Percentiles rank a stretch among this genome's conserved stretches.
These are phyloP conservation scores for Xylaria palmicola DNA, from an alignment of 495 filamentous ascomycete species.

Conservation along the genomic window DNA sequence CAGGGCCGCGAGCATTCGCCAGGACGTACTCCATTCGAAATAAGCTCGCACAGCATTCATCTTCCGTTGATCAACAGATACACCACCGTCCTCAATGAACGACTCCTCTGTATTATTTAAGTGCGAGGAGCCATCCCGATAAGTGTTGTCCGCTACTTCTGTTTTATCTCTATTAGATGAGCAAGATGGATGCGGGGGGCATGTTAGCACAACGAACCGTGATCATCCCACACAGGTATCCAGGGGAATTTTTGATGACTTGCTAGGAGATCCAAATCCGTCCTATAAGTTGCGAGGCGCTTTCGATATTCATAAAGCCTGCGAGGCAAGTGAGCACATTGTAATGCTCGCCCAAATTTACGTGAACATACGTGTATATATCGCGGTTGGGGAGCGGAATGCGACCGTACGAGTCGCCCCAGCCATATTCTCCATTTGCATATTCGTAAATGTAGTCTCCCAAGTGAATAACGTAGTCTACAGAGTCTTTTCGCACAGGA, in stretches of 20 bases:
- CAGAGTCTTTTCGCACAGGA: slow-evolving; percentile 59
- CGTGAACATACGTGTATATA: slow-evolving; percentile 38
- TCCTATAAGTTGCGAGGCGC: slow-evolving; percentile 57
- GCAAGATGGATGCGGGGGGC: background rate
- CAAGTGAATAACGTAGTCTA: slow-evolving; percentile 64
- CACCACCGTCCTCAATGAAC: slow-evolving; percentile 57
- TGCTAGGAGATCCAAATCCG: slow-evolving; percentile 56
- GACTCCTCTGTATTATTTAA: slow-evolving; percentile 65
- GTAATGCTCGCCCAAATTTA: background rate
- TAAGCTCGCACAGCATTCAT: slow-evolving; percentile 68
- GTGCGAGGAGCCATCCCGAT: slow-evolving; percentile 50
- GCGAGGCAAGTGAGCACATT: slow-evolving; percentile 12
- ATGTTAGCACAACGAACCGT: slow-evolving; percentile 36
- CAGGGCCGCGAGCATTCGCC: slow-evolving; percentile 1
- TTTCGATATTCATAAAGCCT: slow-evolving; percentile 59
- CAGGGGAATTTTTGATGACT: slow-evolving; percentile 57
- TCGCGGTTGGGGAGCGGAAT: slow-evolving; percentile 55
- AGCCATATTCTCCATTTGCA: slow-evolving; percentile 54
- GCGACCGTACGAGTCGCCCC: slow-evolving; percentile 50
- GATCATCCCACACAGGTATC: slow-evolving; percentile 70
- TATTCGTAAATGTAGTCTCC: slow-evolving; percentile 70
- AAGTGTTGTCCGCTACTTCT: slow-evolving; percentile 67
- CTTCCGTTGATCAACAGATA: slow-evolving; percentile 63
- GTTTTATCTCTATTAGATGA: slow-evolving; percentile 4
- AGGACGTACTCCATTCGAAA: slow-evolving; percentile 60